phyloP scores from a whole-genome alignment of 805 yeast species.

The Pichia paraexigua region DNA sequence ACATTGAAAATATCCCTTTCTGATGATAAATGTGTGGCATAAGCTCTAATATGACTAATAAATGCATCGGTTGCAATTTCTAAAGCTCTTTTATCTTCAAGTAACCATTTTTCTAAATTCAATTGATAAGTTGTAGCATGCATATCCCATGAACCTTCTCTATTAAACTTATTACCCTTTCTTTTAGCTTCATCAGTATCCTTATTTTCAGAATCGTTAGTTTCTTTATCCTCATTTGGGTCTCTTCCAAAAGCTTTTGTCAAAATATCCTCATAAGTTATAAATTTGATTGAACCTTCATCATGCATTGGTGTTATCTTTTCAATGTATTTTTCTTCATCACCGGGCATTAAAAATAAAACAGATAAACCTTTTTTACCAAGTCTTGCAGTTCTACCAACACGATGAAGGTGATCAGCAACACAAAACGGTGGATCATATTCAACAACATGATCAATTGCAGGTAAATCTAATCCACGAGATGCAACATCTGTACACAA shows the following conservation, averaged over 20 bases:
- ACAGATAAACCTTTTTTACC: conserved; percentile 76
- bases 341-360: conserved; percentile 79
- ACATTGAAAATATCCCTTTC: conserved; percentile 81
- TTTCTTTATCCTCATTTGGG: conserved; percentile 20
- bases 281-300: conserved; percentile 38
- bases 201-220: conserved; percentile 13
- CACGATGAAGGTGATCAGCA: conserved; percentile 93
- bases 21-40: conserved; percentile 81
- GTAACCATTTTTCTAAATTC: conserved; percentile 78
- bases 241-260: conserved; percentile 20
- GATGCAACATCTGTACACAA: conserved; percentile 98
- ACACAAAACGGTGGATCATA: conserved; percentile 91
- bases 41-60: conserved; percentile 86
- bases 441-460: conserved; percentile 79
- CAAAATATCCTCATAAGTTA: conserved; percentile 39
- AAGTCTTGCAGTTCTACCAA: conserved; percentile 98
- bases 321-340: conserved; percentile 76
- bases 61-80: conserved; percentile 73
- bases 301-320: conserved; percentile 49
- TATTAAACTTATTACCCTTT: conserved; percentile 17
- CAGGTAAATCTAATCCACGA: conserved; percentile 89
- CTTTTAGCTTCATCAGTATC: conserved; percentile 18
- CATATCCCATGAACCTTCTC: conserved; percentile 64
- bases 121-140: conserved; percentile 97
- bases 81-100: conserved; percentile 56